Evolutionary conservation across 2,329 filamentous ascomycete genomes (phyloP).

Genomic region (Pezicula carpinea): DNA sequence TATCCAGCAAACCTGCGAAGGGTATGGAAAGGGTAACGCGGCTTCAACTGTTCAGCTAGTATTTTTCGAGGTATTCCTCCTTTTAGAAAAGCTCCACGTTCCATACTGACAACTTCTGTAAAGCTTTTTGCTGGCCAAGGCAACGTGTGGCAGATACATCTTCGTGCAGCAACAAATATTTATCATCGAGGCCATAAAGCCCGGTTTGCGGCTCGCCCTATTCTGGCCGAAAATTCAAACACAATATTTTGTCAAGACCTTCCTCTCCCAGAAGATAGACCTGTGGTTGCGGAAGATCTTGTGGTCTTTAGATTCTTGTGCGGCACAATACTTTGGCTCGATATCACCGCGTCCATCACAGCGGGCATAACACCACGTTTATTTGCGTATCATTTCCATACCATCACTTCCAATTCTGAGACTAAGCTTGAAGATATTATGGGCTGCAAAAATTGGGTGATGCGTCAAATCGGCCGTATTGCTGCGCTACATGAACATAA

Average conservation of each 20-base stretch:
- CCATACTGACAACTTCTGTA: conserved; percentile 36
- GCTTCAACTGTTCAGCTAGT: conserved; percentile 49
- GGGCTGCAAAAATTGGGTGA: conserved; percentile 53
- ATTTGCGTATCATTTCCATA: conserved; percentile 32
- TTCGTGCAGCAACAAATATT: conserved; percentile 20
- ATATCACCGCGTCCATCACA: conserved; percentile 45
- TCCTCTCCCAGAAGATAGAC: conserved; percentile 8
- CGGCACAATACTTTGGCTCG: conserved; percentile 43
- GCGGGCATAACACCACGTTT: conserved; percentile 39
- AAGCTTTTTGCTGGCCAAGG: conserved; percentile 38
- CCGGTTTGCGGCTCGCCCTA: not conserved
- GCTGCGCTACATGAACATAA: conserved; percentile 52
- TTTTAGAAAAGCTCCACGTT: conserved; percentile 30
- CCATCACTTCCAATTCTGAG: conserved; percentile 34
- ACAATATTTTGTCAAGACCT: conserved; percentile 1
- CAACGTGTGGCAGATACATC: conserved; percentile 19
- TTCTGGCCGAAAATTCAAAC: conserved; percentile 7
- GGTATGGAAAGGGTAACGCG: conserved; percentile 33
- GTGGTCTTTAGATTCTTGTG: conserved; percentile 40
- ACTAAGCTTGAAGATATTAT: conserved; percentile 42
- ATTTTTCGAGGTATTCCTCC: conserved; percentile 40
- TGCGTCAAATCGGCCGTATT: conserved; percentile 50
- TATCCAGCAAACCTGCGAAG: conserved; percentile 8
- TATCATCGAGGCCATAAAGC: conserved; percentile 8
- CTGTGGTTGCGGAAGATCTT: conserved; percentile 39